Base-by-base conservation (phyloP, 192 early-diverging fungal species). In the Backusella tarrabulga region DNA sequence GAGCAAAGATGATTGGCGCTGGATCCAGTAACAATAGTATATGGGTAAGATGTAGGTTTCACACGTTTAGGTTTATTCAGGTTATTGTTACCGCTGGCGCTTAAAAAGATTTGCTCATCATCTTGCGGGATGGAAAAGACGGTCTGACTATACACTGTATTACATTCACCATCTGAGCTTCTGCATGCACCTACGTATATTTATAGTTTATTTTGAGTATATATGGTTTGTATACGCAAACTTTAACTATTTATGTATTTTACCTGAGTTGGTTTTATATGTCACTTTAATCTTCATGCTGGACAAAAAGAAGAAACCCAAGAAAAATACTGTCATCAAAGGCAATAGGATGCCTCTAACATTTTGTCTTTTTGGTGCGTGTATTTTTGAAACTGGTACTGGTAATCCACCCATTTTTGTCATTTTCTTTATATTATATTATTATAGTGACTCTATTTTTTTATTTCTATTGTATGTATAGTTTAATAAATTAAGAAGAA, bases 1-100 rank as follows among this genome's bases (percentile, higher is more conserved):
- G 85, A 81, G 52, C 87, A 89, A 17, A 89, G 83, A 23, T 89
- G 87, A 72, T 89, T 89, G 1, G 79, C 84, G 56, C 85, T 87
- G 21, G 87, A 85, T 14, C 84, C 87, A 1, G 87, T 89, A 34
- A 87, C 83, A 35, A 89, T 87, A 2, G 86, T 87, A 60, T 76
- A 83, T 12, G 81, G 81, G n/a, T 68, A 75, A 17, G 50, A 41
- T 23, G 71, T 50, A 0, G 71, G 71, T 23, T 72, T 72, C 21
- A 44, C 40, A 15, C 41, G 71, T 1, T 46, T 50, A 2, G 21
- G 40, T 6, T 46, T 41, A 34, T 41, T 72, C 4, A 71, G 3
- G 7, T 23, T 23, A 6, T 72, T 72, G 11, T 26, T 19, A 0
- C 14, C 26, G 40, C 12, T 42, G 9, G 29, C 4, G 1, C 26